phyloP scores from a whole-genome alignment of 2,329 filamentous ascomycete species.

The Bipolaris victoriae region DNA sequence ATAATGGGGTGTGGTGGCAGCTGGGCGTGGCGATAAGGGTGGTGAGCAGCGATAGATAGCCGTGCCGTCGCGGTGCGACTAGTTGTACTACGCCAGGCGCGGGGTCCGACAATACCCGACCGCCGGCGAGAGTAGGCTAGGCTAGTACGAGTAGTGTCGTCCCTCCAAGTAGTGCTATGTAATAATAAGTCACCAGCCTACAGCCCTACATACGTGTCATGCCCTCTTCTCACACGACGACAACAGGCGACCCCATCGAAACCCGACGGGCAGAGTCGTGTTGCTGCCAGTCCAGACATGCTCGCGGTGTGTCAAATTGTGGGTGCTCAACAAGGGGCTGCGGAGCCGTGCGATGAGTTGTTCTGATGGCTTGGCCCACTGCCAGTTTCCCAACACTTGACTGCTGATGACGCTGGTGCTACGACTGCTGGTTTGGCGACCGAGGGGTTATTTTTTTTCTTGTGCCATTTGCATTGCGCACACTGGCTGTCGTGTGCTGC shows the following conservation, averaged over 20 bases:
- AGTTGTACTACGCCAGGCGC: background rate
- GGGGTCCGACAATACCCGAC: constrained; percentile 10
- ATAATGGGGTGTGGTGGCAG: constrained; percentile 27
- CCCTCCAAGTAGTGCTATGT: no score
- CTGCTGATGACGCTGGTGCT: constrained; percentile 5
- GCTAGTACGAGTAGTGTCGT: no score
- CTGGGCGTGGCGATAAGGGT: constrained; percentile 22
- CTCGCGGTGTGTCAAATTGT: background rate
- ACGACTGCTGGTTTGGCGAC: background rate
- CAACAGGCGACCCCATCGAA: constrained; percentile 1
- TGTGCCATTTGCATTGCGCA: constrained; percentile 4
- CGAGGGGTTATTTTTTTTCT: no score
- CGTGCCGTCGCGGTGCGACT: constrained; percentile 20
- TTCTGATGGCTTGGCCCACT: constrained; percentile 7
- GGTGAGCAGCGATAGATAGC: constrained; percentile 14
- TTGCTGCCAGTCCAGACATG: constrained; percentile 1
- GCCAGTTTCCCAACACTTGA: constrained; percentile 1
- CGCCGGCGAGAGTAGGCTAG: background rate
- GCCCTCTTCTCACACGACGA: constrained; percentile 5
- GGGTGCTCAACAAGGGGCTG: constrained; percentile 2
- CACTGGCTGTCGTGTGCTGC: constrained; percentile 4
- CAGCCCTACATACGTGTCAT: background rate
- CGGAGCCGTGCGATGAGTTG: constrained; percentile 7
- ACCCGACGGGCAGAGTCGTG: background rate
- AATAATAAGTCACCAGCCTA: no score